Evolutionary conservation across 2,329 filamentous ascomycete species (phyloP).

Genomic region (Ophiostoma triangulosporum): DNA sequence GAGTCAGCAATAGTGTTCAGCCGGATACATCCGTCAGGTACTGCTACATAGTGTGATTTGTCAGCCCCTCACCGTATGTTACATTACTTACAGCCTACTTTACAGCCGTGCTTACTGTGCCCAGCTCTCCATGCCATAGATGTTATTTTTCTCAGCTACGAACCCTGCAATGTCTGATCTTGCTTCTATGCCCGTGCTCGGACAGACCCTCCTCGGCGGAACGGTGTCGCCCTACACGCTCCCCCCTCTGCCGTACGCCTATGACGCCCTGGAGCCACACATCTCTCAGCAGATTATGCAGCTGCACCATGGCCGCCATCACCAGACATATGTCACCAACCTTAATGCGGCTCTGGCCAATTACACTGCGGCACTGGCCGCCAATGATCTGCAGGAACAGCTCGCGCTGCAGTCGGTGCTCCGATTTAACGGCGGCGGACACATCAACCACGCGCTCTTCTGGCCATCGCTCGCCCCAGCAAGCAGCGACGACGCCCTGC

Average conservation of each 20-base stretch:
- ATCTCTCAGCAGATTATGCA: constrained; percentile 91
- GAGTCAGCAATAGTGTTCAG: too few species aligned
- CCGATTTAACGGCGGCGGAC: constrained; percentile 54
- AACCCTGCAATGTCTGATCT: constrained; percentile 6
- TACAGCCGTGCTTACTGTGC: too few species aligned
- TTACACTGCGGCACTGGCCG: constrained; percentile 41
- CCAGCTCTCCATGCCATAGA: too few species aligned
- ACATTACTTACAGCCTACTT: too few species aligned
- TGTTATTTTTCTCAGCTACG: too few species aligned
- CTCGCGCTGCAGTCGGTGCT: constrained; percentile 48
- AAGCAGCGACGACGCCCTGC: constrained; percentile 40
- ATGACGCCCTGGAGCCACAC: constrained; percentile 41
- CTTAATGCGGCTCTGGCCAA: constrained; percentile 70
- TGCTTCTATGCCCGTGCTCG: background rate
- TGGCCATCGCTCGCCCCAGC: constrained; percentile 58
- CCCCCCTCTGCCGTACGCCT: constrained; percentile 20
- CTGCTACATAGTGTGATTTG: too few species aligned
- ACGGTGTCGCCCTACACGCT: constrained; percentile 16
- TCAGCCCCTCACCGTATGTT: too few species aligned
- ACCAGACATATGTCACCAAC: constrained; percentile 83
- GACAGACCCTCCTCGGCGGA: too few species aligned
- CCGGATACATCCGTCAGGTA: too few species aligned
- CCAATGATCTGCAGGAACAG: constrained; percentile 43
- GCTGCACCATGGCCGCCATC: constrained; percentile 86
- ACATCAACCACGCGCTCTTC: constrained; percentile 54